phyloP scores from a whole-genome alignment of 306 rosid genomes.

The Styphnolobium japonicum region DNA sequence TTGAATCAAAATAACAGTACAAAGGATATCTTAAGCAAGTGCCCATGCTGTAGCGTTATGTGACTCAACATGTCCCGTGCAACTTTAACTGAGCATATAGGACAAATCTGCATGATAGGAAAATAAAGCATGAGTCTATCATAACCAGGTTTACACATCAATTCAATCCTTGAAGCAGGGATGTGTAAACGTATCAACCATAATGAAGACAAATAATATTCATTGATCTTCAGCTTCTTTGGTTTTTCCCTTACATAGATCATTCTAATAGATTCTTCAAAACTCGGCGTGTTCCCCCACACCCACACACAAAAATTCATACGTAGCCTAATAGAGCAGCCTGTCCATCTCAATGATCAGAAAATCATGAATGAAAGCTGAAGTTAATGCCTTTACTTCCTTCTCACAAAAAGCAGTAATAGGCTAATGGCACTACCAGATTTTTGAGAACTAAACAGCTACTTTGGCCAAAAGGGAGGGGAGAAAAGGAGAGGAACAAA shows the following conservation, averaged over 20 bases:
- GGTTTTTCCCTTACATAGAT: not conserved
- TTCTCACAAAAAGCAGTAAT: too few species aligned
- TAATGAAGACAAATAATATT: not conserved
- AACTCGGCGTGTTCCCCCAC: not conserved
- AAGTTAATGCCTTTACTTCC: too few species aligned
- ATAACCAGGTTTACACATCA: conserved; percentile 20
- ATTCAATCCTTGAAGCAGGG: not conserved
- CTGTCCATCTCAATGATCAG: not conserved
- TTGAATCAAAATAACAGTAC: not conserved
- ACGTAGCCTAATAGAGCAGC: not conserved
- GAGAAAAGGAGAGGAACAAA: too few species aligned
- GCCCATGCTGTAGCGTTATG: conserved; percentile 89
- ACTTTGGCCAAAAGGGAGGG: too few species aligned
- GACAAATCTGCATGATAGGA: conserved; percentile 73
- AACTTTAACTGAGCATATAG: conserved; percentile 91
- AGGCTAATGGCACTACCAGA: too few species aligned
- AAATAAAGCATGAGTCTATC: conserved; percentile 27
- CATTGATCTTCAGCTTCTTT: conserved; percentile 9
- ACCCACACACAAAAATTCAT: not conserved
- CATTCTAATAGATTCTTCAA: not conserved
- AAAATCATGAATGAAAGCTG: not conserved
- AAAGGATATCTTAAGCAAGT: conserved; percentile 96
- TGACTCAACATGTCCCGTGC: conserved; percentile 86
- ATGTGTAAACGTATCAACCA: not conserved
- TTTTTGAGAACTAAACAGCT: too few species aligned